Evolutionary conservation across 176 grass and related monocot genomes (phyloP), one percentile per base, ranked within the genome.

Genomic region (Leersia perrieri): DNA sequence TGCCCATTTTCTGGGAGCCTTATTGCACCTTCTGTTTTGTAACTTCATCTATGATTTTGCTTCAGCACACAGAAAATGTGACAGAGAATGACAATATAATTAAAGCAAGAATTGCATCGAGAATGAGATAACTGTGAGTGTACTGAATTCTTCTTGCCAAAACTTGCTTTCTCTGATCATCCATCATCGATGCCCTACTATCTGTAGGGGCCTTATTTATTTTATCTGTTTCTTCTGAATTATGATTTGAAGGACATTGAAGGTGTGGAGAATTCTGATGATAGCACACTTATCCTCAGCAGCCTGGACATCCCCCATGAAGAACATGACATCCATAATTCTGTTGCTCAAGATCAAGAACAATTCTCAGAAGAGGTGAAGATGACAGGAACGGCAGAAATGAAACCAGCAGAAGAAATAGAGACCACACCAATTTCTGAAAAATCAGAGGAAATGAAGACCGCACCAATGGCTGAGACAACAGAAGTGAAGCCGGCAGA

Each of bases 341-440:
- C 14, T 27, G 16, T 16, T 47, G 31, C 7, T 66, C 29, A 86
- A 77, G 66, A 82, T 32, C 78, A 72, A 66, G 60, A 80, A 4
- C 72, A 80, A 66, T 7, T 67, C 16, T 73, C 63, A 28, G 78
- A 89, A n/a, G n/a, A n/a, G n/a, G 5, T 39, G 30, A 75, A 72
- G 36, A 64, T 18, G 2, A 2, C 5, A n/a, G 72, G 58, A 49
- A 38, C 71, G 55, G 40, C 18, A 36, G 63, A 80, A 69, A 30
- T 0, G 5, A 36, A 34, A 28, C 1, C 5, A 13, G 78, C 5
- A 30, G 33, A 60, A 69, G 13, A 5, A 70, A 70, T 10, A 2
- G 20, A 3, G 0, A 53, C 49, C 1, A 53, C 49, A n/a, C 49
- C 49, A 53, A 22, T 53, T 14, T 14, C 18, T 7, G 1, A 42